Evolutionary conservation across 2,329 filamentous ascomycete genomes (phyloP), one percentile per base, ranked within the genome.

Genomic region (Thermothelomyces thermophilus): DNA sequence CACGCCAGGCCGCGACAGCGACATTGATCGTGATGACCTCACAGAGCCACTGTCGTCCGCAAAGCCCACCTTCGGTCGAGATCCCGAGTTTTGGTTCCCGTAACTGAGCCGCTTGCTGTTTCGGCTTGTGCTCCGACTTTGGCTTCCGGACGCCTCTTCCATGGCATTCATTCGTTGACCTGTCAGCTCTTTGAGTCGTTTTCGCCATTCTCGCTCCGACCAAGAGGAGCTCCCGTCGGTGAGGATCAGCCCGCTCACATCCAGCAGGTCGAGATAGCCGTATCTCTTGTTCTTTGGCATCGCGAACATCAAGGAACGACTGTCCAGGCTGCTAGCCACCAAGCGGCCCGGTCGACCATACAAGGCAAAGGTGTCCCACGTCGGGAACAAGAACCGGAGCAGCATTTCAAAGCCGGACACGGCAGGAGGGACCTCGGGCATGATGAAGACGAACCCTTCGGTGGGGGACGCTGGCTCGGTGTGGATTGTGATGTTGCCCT

Each of bases 381-480:
- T 87, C 0, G 93, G 93, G 65, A 98, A 94, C 11, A 98, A 74
- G 70, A 87, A 96, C 40, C 89, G 82, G 30, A 98, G 74, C 76
- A 98, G 85, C 76, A 94, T 96, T 67, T 97, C 93, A 59, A 97
- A 95, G 0, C 93, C 93, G 48, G 82, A 87, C 11, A 98, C 86
- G 16, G 89, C 90, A n/a, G 91, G 85, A 62, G 88, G 89, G 1
- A 86, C 80, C 66, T 98, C 93, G 3, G 93, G 93, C 90, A 98
- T 96, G 58, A 97, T 84, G 63, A 98, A 98, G 4, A 98, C 88
- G 61, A 96, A 96, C 0, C 93, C 93, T 65, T 98, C 93, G 0
- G 86, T 86, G 2, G 82, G 82, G 0, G 85, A 84, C 20, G 88
- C 82, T 8, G 87, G 83, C 11, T 83, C 79, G 0, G 85, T 84